Evolutionary conservation across 1,284 basidiomycete genomes (phyloP).

Genomic region (Tremellales sp.): DNA sequence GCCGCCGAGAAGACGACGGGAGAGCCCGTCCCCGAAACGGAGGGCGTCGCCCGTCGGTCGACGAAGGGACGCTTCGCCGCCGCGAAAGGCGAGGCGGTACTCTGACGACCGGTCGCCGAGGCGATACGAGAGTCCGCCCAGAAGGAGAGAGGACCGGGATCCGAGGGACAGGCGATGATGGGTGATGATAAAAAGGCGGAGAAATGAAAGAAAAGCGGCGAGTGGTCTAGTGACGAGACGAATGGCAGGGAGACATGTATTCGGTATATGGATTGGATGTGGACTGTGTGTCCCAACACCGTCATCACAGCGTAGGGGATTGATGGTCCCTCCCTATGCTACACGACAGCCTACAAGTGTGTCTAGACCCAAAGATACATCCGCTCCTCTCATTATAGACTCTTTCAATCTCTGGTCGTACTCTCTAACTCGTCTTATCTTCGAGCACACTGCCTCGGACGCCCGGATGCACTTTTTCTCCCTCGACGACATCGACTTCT

Average conservation of each 20-base stretch:
- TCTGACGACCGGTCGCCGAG: constrained; percentile 4
- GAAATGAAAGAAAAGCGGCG: too few species aligned
- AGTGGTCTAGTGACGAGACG: too few species aligned
- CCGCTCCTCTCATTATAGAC: too few species aligned
- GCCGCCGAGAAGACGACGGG: not conserved
- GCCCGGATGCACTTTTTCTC: constrained; percentile 6
- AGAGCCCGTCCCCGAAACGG: not conserved
- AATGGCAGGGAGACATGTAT: too few species aligned
- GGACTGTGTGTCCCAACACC: too few species aligned
- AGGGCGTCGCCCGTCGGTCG: not conserved
- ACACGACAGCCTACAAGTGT: too few species aligned
- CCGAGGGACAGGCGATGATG: constrained; percentile 1
- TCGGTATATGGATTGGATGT: too few species aligned
- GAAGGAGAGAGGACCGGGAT: constrained; percentile 6
- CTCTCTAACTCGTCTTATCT: too few species aligned
- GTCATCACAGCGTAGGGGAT: too few species aligned
- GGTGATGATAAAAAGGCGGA: not conserved
- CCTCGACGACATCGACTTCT: constrained; percentile 8
- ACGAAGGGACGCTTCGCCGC: constrained; percentile 5
- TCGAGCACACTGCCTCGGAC: not conserved
- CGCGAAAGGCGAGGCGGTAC: constrained; percentile 3
- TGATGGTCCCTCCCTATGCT: too few species aligned
- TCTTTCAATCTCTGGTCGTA: too few species aligned
- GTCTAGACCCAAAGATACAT: too few species aligned
- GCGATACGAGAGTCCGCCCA: constrained; percentile 9